A percentile compares a stretch with the other conserved stretches of the same genome.
phyloP scores from a whole-genome alignment of 768 basidiomycete genomes.

The Termitomyces sp. region DNA sequence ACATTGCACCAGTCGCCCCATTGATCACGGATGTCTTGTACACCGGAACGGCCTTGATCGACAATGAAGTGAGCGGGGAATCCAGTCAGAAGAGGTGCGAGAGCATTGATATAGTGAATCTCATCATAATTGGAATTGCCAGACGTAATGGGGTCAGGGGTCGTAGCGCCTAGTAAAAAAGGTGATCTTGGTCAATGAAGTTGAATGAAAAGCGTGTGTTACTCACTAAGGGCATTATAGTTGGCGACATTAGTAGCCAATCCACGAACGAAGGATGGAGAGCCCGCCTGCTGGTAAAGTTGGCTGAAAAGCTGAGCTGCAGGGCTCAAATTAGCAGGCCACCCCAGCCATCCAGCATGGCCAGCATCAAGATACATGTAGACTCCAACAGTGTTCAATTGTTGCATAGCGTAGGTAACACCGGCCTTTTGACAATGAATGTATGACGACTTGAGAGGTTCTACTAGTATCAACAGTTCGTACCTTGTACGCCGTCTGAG shows the following conservation, averaged over 20 bases:
- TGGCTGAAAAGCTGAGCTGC: slow-evolving; percentile 50
- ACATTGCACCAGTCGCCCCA: slow-evolving; percentile 75
- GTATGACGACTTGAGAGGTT: not conserved
- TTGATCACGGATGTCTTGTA: slow-evolving; percentile 50
- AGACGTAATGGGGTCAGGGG: slow-evolving; percentile 57
- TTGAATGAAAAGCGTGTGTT: not conserved
- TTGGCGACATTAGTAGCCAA: slow-evolving; percentile 55
- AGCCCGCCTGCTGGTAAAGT: slow-evolving; percentile 45
- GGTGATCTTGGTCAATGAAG: slow-evolving; percentile 17
- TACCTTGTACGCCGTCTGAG: slow-evolving; percentile 46
- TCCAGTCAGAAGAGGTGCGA: slow-evolving; percentile 42
- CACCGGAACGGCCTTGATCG: slow-evolving; percentile 61
- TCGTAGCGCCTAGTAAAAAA: slow-evolving; percentile 32
- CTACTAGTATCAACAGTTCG: not conserved
- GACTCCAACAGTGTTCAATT: slow-evolving; percentile 49
- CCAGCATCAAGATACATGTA: slow-evolving; percentile 61
- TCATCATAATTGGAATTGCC: slow-evolving; percentile 60
- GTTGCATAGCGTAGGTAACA: slow-evolving; percentile 51
- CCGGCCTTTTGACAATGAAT: slow-evolving; percentile 25
- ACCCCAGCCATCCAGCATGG: slow-evolving; percentile 64
- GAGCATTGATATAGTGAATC: slow-evolving; percentile 51
- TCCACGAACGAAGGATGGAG: slow-evolving; percentile 54
- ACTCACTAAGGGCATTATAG: slow-evolving; percentile 35
- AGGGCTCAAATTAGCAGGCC: slow-evolving; percentile 57
- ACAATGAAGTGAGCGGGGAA: slow-evolving; percentile 63